phyloP scores from a whole-genome alignment of 1,284 basidiomycete species.

The Melanopsichium pennsylvanicum region DNA sequence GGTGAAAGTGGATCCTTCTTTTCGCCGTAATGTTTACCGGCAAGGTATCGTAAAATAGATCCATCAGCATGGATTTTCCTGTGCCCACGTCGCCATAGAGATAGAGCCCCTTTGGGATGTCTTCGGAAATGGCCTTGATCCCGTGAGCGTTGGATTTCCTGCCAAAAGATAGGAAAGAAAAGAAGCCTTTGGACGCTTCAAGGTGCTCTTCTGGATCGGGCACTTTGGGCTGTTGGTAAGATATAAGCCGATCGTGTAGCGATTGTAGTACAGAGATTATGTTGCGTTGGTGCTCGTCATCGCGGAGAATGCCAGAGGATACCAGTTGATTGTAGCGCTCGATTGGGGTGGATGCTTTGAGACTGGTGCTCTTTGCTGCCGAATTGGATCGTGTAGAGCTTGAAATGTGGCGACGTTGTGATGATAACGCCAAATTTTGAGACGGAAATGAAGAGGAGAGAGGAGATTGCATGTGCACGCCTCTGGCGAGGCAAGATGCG shows the following conservation, averaged over 20 bases:
- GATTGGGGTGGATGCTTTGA: slow-evolving; percentile 68
- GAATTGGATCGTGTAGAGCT: slow-evolving; percentile 4
- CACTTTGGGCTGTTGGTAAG: slow-evolving; percentile 69
- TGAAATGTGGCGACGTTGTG: slow-evolving; percentile 1
- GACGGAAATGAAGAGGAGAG: background rate
- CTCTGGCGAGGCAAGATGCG: background rate
- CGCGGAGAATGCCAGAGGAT: slow-evolving; percentile 74
- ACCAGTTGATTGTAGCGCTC: slow-evolving; percentile 80
- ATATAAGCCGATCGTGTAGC: slow-evolving; percentile 77
- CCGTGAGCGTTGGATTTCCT: slow-evolving; percentile 38
- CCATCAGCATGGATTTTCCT: slow-evolving; percentile 96
- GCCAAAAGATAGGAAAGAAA: slow-evolving; percentile 44
- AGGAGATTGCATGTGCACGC: background rate
- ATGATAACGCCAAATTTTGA: background rate
- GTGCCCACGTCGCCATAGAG: slow-evolving; percentile 98
- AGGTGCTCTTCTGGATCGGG: slow-evolving; percentile 53
- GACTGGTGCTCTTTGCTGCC: slow-evolving; percentile 12
- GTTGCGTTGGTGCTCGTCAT: slow-evolving; percentile 82
- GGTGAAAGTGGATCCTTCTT: slow-evolving; percentile 85
- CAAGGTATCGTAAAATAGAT: slow-evolving; percentile 88
- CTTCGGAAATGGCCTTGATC: slow-evolving; percentile 65
- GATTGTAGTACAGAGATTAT: slow-evolving; percentile 84
- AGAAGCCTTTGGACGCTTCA: slow-evolving; percentile 27
- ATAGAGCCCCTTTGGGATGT: slow-evolving; percentile 86
- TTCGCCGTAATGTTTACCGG: slow-evolving; percentile 78